Percentiles rank a stretch among this genome's conserved stretches.
These are phyloP conservation scores for Lactifluus rugatus DNA, from an alignment of 768 basidiomycete genomes.

Conservation along the genomic window DNA sequence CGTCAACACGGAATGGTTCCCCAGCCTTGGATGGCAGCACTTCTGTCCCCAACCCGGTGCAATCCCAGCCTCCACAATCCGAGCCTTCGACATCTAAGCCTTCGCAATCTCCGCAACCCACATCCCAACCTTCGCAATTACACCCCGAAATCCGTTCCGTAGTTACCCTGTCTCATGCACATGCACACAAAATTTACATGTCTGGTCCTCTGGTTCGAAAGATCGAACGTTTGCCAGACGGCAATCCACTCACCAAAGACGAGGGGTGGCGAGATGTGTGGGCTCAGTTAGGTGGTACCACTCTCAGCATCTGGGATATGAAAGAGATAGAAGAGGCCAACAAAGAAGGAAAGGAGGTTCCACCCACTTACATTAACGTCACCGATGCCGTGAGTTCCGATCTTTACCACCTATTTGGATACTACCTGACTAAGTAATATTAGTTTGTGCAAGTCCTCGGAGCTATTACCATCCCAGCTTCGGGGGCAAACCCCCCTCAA, in stretches of 20 bases:
- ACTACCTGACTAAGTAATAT: constrained; percentile 5
- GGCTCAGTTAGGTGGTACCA: constrained; percentile 85
- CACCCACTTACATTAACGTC: constrained; percentile 78
- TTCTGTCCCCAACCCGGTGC: constrained; percentile 1
- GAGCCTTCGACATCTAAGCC: too few species aligned
- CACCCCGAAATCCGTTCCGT: constrained; percentile 80
- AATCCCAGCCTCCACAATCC: constrained; percentile 20
- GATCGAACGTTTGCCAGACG: constrained; percentile 70
- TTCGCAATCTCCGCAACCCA: not conserved
- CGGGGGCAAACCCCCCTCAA: constrained; percentile 38
- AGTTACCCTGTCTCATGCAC: constrained; percentile 61
- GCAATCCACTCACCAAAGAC: constrained; percentile 57
- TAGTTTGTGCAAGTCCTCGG: constrained; percentile 77
- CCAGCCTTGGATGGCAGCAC: constrained; percentile 1
- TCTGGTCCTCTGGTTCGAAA: constrained; percentile 73
- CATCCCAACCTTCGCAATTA: constrained; percentile 32
- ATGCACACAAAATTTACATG: constrained; percentile 80
- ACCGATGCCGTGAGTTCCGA: constrained; percentile 68
- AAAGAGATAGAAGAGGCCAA: constrained; percentile 77
- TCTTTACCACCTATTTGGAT: constrained; percentile 8
- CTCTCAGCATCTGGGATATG: constrained; percentile 89
- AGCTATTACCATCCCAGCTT: constrained; percentile 55
- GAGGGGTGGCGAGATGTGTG: constrained; percentile 80
- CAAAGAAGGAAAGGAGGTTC: constrained; percentile 69
- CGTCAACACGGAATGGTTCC: not conserved